These are phyloP conservation scores for Dactylonectria macrodidyma DNA, from an alignment of 2,329 filamentous ascomycete genomes.

Conservation along the genomic window DNA sequence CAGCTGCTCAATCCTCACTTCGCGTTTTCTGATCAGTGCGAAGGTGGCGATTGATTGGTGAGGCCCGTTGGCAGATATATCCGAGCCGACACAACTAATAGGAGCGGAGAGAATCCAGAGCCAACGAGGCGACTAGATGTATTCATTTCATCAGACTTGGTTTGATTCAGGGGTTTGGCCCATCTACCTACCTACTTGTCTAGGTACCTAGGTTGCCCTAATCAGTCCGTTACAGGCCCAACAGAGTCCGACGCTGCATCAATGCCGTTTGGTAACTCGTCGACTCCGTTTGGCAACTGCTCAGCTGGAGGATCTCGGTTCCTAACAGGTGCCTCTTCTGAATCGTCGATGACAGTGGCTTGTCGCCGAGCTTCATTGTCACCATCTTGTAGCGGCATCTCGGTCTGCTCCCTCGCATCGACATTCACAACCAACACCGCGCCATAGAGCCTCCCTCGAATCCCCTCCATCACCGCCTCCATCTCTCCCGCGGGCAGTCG, in stretches of 20 bases:
- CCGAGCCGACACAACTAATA: background rate
- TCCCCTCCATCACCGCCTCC: slow-evolving; percentile 40
- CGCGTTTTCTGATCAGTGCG: background rate
- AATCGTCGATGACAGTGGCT: background rate
- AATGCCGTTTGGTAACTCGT: too few relatives aligned
- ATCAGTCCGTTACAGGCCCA: background rate
- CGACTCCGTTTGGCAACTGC: too few relatives aligned
- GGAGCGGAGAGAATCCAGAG: background rate
- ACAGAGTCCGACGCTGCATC: background rate
- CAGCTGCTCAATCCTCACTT: background rate
- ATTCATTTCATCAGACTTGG: background rate
- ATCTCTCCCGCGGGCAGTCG: slow-evolving; percentile 45
- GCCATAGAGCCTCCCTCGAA: slow-evolving; percentile 25
- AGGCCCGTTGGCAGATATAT: too few relatives aligned
- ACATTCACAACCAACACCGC: slow-evolving; percentile 47
- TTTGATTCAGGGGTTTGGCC: background rate
- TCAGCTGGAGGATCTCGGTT: background rate
- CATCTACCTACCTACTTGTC: background rate
- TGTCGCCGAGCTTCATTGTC: background rate
- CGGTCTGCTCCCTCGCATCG: slow-evolving; percentile 13
- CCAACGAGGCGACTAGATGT: background rate
- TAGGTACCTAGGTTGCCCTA: background rate
- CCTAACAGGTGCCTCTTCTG: background rate
- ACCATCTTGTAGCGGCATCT: background rate
- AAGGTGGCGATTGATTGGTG: background rate